These are phyloP conservation scores for Pistacia vera DNA, from an alignment of 345 rosid species.

Conservation along the genomic window DNA sequence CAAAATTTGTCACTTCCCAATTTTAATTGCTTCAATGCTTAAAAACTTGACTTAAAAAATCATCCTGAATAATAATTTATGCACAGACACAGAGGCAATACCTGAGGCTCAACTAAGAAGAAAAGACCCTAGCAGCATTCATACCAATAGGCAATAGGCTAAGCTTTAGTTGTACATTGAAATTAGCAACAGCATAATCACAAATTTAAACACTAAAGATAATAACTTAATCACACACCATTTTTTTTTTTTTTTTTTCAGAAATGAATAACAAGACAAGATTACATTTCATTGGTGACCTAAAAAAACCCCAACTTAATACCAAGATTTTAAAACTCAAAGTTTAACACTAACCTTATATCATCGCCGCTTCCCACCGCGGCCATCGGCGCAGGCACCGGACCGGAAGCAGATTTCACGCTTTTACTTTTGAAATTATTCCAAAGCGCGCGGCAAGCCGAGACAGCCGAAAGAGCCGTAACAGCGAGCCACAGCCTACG, in stretches of 20 bases:
- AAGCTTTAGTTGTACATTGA: not conserved
- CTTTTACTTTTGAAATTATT: constrained; percentile 46
- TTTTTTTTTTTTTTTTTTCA: not conserved
- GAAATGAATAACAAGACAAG: not conserved
- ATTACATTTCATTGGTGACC: not conserved
- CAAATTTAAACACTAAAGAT: not conserved
- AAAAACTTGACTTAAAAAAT: too few species aligned
- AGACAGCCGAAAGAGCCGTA: constrained; percentile 86
- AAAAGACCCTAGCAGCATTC: too few species aligned
- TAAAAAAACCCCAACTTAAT: constrained; percentile 1
- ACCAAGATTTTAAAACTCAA: not conserved
- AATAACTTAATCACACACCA: not conserved
- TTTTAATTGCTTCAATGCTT: not conserved
- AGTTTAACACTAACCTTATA: constrained; percentile 38
- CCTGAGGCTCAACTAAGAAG: not conserved
- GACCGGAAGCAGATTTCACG: constrained; percentile 31
- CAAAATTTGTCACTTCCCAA: not conserved
- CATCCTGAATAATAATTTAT: not conserved
- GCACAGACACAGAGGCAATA: not conserved
- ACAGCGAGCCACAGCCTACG: constrained; percentile 92
- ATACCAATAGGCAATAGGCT: too few species aligned
- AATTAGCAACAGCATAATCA: not conserved
- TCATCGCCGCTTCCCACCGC: constrained; percentile 30
- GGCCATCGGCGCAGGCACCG: constrained; percentile 18
- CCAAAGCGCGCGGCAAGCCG: constrained; percentile 76